Base-by-base conservation (phyloP, 2,329 filamentous ascomycete genomes). In the Emmonsiellopsis sp. region DNA sequence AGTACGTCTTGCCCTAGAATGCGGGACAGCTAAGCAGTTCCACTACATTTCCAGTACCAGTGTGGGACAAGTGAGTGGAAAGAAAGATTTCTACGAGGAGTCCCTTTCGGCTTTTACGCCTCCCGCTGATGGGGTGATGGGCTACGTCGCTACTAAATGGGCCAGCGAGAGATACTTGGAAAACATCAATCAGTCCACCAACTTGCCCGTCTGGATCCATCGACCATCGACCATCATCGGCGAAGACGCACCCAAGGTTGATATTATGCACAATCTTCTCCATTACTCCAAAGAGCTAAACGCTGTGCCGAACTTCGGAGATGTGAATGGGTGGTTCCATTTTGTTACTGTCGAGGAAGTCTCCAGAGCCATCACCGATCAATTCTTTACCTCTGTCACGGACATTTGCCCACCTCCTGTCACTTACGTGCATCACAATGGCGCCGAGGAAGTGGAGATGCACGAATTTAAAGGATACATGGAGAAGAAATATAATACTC, bases 101-200 rank as follows among this genome's bases (percentile, higher is more conserved):
- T 61, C 59, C 2, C 53, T 63, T 1, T 39, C 48, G 0, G 13
- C 39, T 5, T 55, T 49, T 13, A 54, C 52, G 0, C 58, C 63
- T 5, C 56, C 59, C 2, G 36, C 37, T 2, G 61, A 69, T 50
- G 66, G 65, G 6, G 51, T 58, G 1, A 50, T 67, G 8, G 72
- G 72, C 4, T 75, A 73, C 49, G 53, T 62, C 1, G 62, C 67
- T 0, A 55, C 60, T 13, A 73, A 73, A 55, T 75, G 73, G 73
- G 67, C 63, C 0, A 65, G 65, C 54, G 73, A 76, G 57, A 53
- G 53, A 1, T 55, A 68, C 7, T 64, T 75, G 0, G 71, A 74
- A 52, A 56, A 53, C 40, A 42, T 54, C 8, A 39, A 36, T 14
- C 13, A 10, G 2, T 9, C 32, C 11, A 48, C 47, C 6, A 45